Conservation (phyloP, 2,329 filamentous ascomycete genomes). For the Biscogniauxia sp. region DNA sequence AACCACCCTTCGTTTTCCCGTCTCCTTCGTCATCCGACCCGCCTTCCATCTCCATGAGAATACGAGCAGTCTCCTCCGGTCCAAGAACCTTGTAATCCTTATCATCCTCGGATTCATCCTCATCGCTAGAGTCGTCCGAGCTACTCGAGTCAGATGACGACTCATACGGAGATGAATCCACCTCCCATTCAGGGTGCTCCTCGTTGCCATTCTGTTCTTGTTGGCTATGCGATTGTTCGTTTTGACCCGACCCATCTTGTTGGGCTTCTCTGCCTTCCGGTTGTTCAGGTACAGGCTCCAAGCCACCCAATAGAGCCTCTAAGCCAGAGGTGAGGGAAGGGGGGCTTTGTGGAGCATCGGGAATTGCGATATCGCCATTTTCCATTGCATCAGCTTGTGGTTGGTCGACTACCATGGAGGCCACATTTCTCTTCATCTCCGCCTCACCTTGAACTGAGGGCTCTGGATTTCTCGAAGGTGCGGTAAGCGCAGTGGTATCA, state of each 20-base stretch:
- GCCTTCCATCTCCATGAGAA: conserved; percentile 80
- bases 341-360: conserved; percentile 28
- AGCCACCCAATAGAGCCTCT: conserved; percentile 31
- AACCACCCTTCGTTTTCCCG: conserved; percentile 44
- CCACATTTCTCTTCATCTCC: conserved; percentile 1
- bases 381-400: neutral
- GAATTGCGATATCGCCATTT: conserved; percentile 1
- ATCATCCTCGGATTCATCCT: conserved; percentile 52
- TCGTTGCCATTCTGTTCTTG: conserved; percentile 7
- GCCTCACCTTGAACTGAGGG: conserved; percentile 1
- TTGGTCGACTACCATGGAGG: conserved; percentile 16
- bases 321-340: conserved; percentile 34
- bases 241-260: conserved; percentile 9
- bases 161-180: conserved; percentile 73
- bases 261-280: conserved; percentile 5
- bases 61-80: conserved; percentile 77
- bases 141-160: conserved; percentile 60
- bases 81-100: conserved; percentile 66
- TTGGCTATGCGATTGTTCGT: conserved; percentile 16
- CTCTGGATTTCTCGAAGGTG: neutral
- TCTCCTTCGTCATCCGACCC: conserved; percentile 76
- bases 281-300: conserved; percentile 24
- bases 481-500: neutral
- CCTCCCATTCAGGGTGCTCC: conserved; percentile 75
- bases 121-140: conserved; percentile 61